phyloP scores from a whole-genome alignment of 1,284 basidiomycete genomes.

The Paramarasmius palmivorus region DNA sequence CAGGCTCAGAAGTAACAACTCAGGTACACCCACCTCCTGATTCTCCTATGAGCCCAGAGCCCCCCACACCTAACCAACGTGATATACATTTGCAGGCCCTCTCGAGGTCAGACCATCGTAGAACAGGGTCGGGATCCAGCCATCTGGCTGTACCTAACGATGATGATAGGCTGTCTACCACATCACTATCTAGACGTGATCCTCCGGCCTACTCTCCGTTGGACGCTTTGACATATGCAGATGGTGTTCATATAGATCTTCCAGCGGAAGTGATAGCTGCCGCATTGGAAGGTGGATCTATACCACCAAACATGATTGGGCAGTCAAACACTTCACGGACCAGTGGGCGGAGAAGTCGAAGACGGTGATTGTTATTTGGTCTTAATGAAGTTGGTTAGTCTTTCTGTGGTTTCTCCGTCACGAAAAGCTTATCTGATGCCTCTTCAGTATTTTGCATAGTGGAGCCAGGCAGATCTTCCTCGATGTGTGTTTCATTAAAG shows the following conservation, averaged over 20 bases:
- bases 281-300: conserved; percentile 66
- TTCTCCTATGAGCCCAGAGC: conserved; percentile 71
- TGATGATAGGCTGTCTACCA: conserved; percentile 23
- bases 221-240: conserved; percentile 76
- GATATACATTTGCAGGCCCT: conserved; percentile 79
- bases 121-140: conserved; percentile 25
- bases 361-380: conserved; percentile 35
- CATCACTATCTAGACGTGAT: conserved; percentile 48
- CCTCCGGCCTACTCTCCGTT: conserved; percentile 83
- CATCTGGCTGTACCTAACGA: conserved; percentile 18
- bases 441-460: conserved; percentile 2
- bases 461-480: neutral
- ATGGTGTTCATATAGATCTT: conserved; percentile 80
- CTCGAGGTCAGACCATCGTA: conserved; percentile 41
- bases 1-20: conserved; percentile 63
- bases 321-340: conserved; percentile 48
- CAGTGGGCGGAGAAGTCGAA: conserved; percentile 58
- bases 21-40: conserved; percentile 76
- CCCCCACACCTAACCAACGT: conserved; percentile 73
- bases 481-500: conserved; percentile 1
- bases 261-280: conserved; percentile 82
- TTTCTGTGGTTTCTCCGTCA: neutral
- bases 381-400: conserved; percentile 11
- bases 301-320: conserved; percentile 58
- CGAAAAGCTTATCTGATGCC: neutral